A percentile compares a stretch with the other conserved stretches of the same genome.
phyloP scores from a whole-genome alignment of 2,329 filamentous ascomycete genomes.

The Graphiopsis chlorocephala region DNA sequence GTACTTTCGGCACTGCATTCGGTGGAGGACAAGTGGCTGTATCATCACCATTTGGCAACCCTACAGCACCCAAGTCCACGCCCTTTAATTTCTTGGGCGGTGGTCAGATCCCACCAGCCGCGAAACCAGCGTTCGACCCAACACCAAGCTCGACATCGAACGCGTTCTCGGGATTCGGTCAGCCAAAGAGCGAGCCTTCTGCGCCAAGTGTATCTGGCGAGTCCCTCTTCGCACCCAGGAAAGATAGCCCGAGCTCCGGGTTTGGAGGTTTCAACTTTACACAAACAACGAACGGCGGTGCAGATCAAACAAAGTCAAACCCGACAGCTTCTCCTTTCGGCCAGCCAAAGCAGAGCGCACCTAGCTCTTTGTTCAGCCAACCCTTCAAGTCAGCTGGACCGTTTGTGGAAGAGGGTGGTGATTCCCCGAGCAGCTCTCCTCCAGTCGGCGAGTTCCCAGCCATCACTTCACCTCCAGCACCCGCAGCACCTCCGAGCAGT shows the following conservation, averaged over 20 bases:
- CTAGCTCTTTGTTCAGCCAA: slow-evolving; percentile 4
- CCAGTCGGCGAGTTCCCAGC: background rate
- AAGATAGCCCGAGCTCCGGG: background rate
- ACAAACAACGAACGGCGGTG: background rate
- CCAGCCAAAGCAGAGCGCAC: background rate
- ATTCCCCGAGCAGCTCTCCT: slow-evolving; percentile 5
- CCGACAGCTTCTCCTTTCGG: slow-evolving; percentile 2
- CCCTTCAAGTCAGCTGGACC: slow-evolving; percentile 2
- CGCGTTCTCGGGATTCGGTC: background rate
- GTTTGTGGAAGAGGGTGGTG: slow-evolving; percentile 8
- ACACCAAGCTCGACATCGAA: background rate
- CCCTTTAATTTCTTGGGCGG: slow-evolving; percentile 9
- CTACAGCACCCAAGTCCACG: background rate
- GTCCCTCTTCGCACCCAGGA: slow-evolving; percentile 10
- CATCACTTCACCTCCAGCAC: background rate
- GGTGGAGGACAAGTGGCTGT: background rate
- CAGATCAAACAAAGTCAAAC: background rate
- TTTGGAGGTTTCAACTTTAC: slow-evolving; percentile 8
- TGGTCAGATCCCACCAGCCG: background rate
- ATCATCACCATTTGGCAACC: background rate
- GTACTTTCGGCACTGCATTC: slow-evolving; percentile 1
- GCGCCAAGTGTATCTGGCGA: background rate
- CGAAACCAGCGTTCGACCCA: background rate
- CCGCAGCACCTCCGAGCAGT: background rate
- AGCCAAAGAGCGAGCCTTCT: background rate